These are phyloP conservation scores for Nelumbo lutea DNA, from an alignment of 164 flowering plant species.

Conservation along the genomic window DNA sequence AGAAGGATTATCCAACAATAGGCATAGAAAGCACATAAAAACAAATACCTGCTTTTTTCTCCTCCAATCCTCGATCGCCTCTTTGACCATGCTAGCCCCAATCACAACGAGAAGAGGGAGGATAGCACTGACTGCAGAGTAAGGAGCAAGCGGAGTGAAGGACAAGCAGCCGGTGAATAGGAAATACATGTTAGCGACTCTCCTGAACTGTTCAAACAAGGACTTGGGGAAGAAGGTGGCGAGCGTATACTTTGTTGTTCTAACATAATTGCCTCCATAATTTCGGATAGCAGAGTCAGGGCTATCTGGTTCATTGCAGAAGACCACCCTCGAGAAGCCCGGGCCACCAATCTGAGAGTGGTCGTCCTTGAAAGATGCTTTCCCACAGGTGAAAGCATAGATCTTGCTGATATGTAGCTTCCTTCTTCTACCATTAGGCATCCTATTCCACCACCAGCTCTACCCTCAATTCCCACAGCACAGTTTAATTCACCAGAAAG, in stretches of 20 bases:
- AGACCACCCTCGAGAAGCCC: slow-evolving; percentile 71
- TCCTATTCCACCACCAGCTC: slow-evolving; percentile 16
- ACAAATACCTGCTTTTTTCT: slow-evolving; percentile 56
- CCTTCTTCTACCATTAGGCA: slow-evolving; percentile 39
- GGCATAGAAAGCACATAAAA: not conserved
- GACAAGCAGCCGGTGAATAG: slow-evolving; percentile 51
- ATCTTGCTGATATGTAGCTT: slow-evolving; percentile 54
- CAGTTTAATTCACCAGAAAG: slow-evolving; percentile 7
- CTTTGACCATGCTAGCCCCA: slow-evolving; percentile 74
- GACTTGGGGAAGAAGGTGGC: slow-evolving; percentile 74
- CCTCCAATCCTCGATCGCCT: slow-evolving; percentile 72
- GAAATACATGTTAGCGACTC: slow-evolving; percentile 77
- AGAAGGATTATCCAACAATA: not conserved
- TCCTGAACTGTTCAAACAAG: slow-evolving; percentile 79
- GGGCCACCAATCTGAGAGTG: slow-evolving; percentile 69
- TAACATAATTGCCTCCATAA: slow-evolving; percentile 59
- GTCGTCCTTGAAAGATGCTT: slow-evolving; percentile 43
- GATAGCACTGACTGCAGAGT: slow-evolving; percentile 49
- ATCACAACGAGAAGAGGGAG: slow-evolving; percentile 63
- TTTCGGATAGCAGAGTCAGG: slow-evolving; percentile 33
- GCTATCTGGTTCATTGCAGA: slow-evolving; percentile 58
- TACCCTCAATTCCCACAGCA: slow-evolving; percentile 3
- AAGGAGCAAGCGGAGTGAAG: slow-evolving; percentile 70
- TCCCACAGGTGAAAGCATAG: slow-evolving; percentile 49
- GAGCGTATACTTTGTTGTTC: slow-evolving; percentile 66